phyloP scores from a whole-genome alignment of 495 filamentous ascomycete species.

The Hypoxylon perforatum region DNA sequence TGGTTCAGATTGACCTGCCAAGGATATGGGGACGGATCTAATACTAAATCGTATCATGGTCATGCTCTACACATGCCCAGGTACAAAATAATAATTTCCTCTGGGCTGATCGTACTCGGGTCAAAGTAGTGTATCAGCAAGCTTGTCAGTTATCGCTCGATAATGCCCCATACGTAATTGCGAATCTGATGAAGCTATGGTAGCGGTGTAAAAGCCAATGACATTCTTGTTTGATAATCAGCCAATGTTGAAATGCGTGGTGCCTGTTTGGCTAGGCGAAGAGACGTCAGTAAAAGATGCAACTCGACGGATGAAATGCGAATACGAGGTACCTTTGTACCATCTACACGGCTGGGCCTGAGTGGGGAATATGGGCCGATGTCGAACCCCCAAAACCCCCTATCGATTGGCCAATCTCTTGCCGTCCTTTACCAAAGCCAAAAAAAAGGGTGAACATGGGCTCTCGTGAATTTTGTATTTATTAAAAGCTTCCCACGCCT shows the following conservation, averaged over 20 bases:
- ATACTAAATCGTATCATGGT: conserved; percentile 42
- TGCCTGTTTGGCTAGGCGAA: neutral
- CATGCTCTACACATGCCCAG: conserved; percentile 17
- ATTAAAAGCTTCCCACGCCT: conserved; percentile 25
- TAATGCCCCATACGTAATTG: conserved; percentile 22
- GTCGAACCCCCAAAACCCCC: conserved; percentile 15
- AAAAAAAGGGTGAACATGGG: conserved; percentile 19
- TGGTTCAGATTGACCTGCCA: conserved; percentile 18
- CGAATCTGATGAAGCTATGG: conserved; percentile 13
- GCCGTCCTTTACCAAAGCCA: conserved; percentile 41
- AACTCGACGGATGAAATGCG: conserved; percentile 31
- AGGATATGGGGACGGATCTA: conserved; percentile 29
- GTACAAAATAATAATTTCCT: neutral
- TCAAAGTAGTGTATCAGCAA: neutral
- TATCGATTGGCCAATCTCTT: conserved; percentile 46
- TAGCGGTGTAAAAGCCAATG: conserved; percentile 31
- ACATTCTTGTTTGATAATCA: conserved; percentile 18
- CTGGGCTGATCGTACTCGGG: conserved; percentile 18
- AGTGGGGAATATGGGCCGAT: conserved; percentile 24
- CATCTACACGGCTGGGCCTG: neutral
- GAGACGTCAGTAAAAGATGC: too few relatives aligned
- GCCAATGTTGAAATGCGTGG: neutral
- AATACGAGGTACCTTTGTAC: conserved; percentile 42
- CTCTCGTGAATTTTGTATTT: conserved; percentile 34
- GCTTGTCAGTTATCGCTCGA: neutral